Evolutionary conservation across 495 filamentous ascomycete species (phyloP).

Genomic region (Penicillium pulvis): DNA sequence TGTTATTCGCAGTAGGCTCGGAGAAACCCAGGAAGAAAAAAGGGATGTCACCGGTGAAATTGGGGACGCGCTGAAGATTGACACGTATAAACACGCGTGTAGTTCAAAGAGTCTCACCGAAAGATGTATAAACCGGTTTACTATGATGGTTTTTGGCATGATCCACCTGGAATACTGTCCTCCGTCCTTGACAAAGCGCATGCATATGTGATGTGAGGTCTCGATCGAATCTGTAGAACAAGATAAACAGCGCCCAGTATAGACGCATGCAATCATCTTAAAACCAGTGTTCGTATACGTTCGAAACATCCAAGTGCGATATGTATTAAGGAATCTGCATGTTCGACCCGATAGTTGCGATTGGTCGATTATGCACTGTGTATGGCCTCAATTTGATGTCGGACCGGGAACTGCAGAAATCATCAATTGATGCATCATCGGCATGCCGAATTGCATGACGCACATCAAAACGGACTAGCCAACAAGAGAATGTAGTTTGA

Average conservation of each 20-base stretch:
- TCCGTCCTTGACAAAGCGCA: not conserved
- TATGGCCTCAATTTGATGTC: slow-evolving; percentile 1
- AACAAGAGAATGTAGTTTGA: not conserved
- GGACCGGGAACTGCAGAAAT: not conserved
- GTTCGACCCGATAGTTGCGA: not conserved
- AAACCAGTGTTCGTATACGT: not conserved
- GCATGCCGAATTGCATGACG: slow-evolving; percentile 13
- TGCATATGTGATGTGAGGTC: not conserved
- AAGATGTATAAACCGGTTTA: slow-evolving; percentile 1
- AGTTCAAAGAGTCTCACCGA: not conserved
- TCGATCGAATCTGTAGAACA: not conserved
- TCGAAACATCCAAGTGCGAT: not conserved
- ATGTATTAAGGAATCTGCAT: not conserved
- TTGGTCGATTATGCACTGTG: not conserved
- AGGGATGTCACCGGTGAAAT: slow-evolving; percentile 4
- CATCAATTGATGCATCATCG: slow-evolving; percentile 9
- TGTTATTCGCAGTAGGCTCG: slow-evolving; percentile 3
- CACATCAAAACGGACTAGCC: not conserved
- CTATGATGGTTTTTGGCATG: not conserved
- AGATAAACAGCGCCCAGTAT: not conserved
- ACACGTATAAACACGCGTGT: slow-evolving; percentile 3
- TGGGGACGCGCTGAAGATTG: not conserved
- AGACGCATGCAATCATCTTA: not conserved
- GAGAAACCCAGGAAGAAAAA: slow-evolving; percentile 7
- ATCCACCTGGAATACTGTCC: not conserved